Conservation (phyloP, 108 stramenopile genomes). For the Fragilariopsis cylindrus region DNA sequence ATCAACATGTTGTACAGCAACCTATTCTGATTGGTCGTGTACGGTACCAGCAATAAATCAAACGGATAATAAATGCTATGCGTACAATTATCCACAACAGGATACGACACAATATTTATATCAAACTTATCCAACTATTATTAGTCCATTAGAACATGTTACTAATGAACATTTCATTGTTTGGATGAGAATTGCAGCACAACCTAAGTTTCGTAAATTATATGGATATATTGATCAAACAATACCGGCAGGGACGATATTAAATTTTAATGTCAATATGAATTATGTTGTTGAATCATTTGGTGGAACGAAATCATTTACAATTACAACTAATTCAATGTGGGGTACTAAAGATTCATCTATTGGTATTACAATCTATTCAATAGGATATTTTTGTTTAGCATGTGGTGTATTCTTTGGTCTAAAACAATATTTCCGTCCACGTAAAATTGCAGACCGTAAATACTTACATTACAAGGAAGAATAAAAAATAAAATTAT, state of each 20-base stretch:
- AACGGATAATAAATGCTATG: slow-evolving; percentile 63
- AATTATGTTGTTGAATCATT: slow-evolving; percentile 92
- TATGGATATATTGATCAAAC: slow-evolving; percentile 92
- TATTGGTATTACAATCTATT: slow-evolving; percentile 82
- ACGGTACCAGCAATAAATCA: slow-evolving; percentile 48
- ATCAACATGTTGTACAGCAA: slow-evolving; percentile 47
- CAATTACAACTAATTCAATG: slow-evolving; percentile 75
- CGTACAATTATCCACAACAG: slow-evolving; percentile 90
- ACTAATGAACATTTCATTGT: slow-evolving; percentile 98
- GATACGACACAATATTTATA: slow-evolving; percentile 81
- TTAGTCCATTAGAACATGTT: slow-evolving; percentile 90
- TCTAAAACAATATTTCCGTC: slow-evolving; percentile 75
- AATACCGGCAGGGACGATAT: slow-evolving; percentile 65
- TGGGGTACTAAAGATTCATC: slow-evolving; percentile 93
- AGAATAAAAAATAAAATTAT: slow-evolving; percentile 39
- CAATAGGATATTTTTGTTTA: slow-evolving; percentile 79
- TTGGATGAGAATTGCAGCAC: slow-evolving; percentile 97
- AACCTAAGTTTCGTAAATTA: slow-evolving; percentile 94
- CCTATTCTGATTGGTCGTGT: slow-evolving; percentile 59
- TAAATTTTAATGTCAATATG: slow-evolving; percentile 75
- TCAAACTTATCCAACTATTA: slow-evolving; percentile 80
- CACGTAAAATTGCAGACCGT: slow-evolving; percentile 86
- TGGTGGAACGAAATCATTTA: slow-evolving; percentile 82
- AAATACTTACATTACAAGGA: slow-evolving; percentile 90
- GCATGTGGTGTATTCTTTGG: slow-evolving; percentile 80